A percentile compares a stretch with the other conserved stretches of the same genome.
Evolutionary conservation across 129 eudicot genomes (phyloP).

Genomic region (Escallonia herrerae): DNA sequence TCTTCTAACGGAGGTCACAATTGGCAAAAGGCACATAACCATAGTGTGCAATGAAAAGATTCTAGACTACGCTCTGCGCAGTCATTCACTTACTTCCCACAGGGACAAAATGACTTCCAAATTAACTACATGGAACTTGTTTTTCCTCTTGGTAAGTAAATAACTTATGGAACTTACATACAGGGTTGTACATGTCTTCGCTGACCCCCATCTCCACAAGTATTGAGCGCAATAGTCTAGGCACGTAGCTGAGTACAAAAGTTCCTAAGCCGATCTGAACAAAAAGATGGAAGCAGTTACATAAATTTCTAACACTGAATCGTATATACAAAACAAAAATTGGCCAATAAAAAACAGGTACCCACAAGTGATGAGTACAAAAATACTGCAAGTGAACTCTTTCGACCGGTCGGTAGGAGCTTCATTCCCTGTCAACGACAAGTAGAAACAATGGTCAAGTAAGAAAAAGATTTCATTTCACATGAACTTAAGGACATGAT

Average conservation of each 20-base stretch:
- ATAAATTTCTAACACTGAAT: slow-evolving; percentile 5
- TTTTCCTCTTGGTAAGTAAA: no score
- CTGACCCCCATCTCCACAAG: slow-evolving; percentile 66
- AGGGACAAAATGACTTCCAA: not conserved
- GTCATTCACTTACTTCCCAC: not conserved
- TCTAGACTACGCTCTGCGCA: not conserved
- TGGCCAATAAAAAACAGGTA: slow-evolving; percentile 7
- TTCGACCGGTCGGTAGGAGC: slow-evolving; percentile 88
- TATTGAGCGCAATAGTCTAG: slow-evolving; percentile 46
- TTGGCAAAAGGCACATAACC: no score
- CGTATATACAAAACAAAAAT: slow-evolving; percentile 6
- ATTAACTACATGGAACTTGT: slow-evolving; percentile 2
- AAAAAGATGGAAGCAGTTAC: slow-evolving; percentile 5
- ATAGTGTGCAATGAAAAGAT: no score
- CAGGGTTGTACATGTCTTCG: slow-evolving; percentile 89
- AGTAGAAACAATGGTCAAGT: slow-evolving; percentile 4
- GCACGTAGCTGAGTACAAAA: slow-evolving; percentile 61
- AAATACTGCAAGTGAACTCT: slow-evolving; percentile 60
- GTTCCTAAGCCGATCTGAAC: slow-evolving; percentile 80
- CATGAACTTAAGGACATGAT: not conserved
- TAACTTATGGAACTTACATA: slow-evolving; percentile 58
- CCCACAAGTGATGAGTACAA: slow-evolving; percentile 71
- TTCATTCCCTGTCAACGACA: slow-evolving; percentile 77
- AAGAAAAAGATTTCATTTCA: not conserved
- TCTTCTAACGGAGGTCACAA: no score